Evolutionary conservation across 1,284 basidiomycete genomes (phyloP).

Genomic region (Naganishia cerealis): DNA sequence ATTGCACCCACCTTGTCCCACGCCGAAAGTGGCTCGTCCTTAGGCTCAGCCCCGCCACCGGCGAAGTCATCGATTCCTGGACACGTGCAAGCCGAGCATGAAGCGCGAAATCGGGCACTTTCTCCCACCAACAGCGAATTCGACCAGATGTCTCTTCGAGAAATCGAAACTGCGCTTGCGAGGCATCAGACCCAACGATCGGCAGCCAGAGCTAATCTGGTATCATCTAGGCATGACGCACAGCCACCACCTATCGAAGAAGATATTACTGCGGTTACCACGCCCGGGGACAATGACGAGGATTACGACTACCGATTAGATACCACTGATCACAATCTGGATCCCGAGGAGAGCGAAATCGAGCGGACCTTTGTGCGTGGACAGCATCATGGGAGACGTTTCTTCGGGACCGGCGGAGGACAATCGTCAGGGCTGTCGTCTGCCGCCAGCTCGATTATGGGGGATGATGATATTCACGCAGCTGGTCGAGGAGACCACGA

Average conservation of each 20-base stretch:
- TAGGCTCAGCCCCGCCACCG: background rate
- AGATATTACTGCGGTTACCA: conserved; percentile 13
- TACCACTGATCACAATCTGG: conserved; percentile 21
- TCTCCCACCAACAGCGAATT: conserved; percentile 39
- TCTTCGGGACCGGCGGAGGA: conserved; percentile 1
- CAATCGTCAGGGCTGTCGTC: conserved; percentile 19
- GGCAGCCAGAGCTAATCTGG: conserved; percentile 4
- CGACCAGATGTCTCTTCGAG: conserved; percentile 42
- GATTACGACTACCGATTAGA: conserved; percentile 54
- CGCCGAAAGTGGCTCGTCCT: conserved; percentile 2
- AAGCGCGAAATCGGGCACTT: conserved; percentile 2
- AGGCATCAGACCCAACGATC: conserved; percentile 37
- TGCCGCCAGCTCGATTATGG: conserved; percentile 26
- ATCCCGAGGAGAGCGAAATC: conserved; percentile 19
- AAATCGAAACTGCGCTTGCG: conserved; percentile 47
- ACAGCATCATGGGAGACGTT: conserved; percentile 6
- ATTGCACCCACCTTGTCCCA: conserved; percentile 36
- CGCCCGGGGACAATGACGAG: conserved; percentile 35
- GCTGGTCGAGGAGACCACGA: background rate
- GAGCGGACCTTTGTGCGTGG: conserved; percentile 12
- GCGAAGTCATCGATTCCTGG: background rate
- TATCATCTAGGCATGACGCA: background rate
- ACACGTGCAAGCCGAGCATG: background rate
- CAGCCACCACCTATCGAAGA: conserved; percentile 10
- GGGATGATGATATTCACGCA: conserved; percentile 9